These are phyloP conservation scores for Mycosphaerella sp. DNA, from an alignment of 2,329 filamentous ascomycete species.

Conservation along the genomic window DNA sequence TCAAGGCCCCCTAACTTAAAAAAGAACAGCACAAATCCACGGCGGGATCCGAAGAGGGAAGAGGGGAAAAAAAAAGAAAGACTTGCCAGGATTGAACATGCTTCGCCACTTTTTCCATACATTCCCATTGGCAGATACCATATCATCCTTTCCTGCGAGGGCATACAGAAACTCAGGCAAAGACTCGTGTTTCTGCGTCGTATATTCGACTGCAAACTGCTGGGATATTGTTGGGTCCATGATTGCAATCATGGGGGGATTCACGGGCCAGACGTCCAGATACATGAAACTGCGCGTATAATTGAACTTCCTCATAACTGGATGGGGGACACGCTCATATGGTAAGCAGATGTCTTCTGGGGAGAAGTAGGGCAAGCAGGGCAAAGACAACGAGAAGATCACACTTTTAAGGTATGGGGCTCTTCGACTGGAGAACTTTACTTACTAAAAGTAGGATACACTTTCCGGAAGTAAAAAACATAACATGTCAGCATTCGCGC, in stretches of 20 bases:
- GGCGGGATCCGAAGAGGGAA: too few species aligned
- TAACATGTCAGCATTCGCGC: too few species aligned
- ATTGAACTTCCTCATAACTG: constrained; percentile 20
- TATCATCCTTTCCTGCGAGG: constrained; percentile 23
- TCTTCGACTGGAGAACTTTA: too few species aligned
- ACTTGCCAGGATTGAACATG: constrained; percentile 37
- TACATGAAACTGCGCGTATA: constrained; percentile 17
- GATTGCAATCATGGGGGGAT: constrained; percentile 18
- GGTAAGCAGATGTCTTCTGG: neutral
- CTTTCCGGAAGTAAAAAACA: too few species aligned
- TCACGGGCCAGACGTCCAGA: constrained; percentile 24
- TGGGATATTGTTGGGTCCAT: constrained; percentile 21
- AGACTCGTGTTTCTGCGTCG: constrained; percentile 13
- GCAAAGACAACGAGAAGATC: too few species aligned
- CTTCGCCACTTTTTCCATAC: constrained; percentile 41
- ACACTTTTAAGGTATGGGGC: too few species aligned
- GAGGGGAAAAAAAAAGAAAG: too few species aligned
- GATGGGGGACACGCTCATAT: neutral
- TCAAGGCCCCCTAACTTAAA: too few species aligned
- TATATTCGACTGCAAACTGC: constrained; percentile 18
- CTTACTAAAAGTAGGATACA: constrained; percentile 6
- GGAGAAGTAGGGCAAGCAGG: too few species aligned
- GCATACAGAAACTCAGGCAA: constrained; percentile 14
- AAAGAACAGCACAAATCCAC: too few species aligned
- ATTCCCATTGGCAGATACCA: constrained; percentile 34